Base-by-base conservation (phyloP, 176 grass and related monocot genomes). In the Phoenix roebelenii region DNA sequence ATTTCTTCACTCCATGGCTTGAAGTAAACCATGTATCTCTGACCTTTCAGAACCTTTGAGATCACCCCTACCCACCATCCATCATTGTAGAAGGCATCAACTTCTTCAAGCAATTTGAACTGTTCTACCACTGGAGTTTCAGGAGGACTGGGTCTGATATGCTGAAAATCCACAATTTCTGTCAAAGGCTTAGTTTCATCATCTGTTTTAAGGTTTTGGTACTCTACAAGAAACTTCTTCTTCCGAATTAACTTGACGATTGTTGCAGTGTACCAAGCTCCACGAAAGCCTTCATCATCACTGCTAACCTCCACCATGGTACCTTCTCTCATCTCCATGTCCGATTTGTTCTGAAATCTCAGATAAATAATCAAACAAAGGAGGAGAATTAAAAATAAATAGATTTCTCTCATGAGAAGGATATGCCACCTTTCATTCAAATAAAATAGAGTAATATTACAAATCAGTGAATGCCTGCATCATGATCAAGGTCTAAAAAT, bases 51-150 rank as follows among this genome's bases (percentile, higher is more conserved):
- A 72, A 88, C 84, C 70, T 91, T 80, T 50, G 92, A 88, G 25
- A 97, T 56, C 61, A 85, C 63, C 22, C 93, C 93, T 30, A 80
- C 79, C 93, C 92, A 97, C 92, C 92, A 97, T 3, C 70, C 93
- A 3, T 85, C 84, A 3, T 97, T 97, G 61, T 60, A 58, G 62
- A 75, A 83, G 7, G 81, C 93, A 67, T 91, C 87, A 12, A 97
- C 81, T 83, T 97, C 93, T 19, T 97, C 93, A 18, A 97, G 81
- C 14, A 82, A 32, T 49, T 74, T 80, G 56, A 91, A 82, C 35
- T 62, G 64, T 16, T 39, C 48, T 3, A 18, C 28, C 60, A 64
- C 63, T 28, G 50, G 29, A 32, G 74, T 72, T 1, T 50, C 53
- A 9, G 81, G 85, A 60, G 89, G 81, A 5, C 23, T 44, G 26